Percentiles rank a stretch among this genome's conserved stretches.
Evolutionary conservation across 768 basidiomycete species (phyloP).

Genomic region (Amyloporia xantha): DNA sequence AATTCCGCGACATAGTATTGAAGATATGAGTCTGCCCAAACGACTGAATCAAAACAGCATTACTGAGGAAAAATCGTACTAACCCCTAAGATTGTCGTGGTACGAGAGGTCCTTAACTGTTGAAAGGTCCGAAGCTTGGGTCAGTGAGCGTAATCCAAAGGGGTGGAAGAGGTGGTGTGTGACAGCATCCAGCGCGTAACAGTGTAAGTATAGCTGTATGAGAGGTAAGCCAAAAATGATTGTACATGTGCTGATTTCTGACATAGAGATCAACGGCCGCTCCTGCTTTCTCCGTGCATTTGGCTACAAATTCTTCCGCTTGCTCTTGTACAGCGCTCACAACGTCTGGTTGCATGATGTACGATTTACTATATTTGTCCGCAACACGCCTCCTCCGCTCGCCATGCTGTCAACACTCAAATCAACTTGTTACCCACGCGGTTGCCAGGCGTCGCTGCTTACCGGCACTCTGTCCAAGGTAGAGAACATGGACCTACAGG

Average conservation of each 20-base stretch:
- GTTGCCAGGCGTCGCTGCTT: not conserved
- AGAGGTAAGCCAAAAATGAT: not conserved
- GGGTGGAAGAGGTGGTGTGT: slow-evolving; percentile 18
- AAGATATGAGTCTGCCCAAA: slow-evolving; percentile 8
- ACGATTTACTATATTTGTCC: slow-evolving; percentile 15
- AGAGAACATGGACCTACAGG: slow-evolving; percentile 17
- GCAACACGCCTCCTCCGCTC: slow-evolving; percentile 14
- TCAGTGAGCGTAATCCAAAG: slow-evolving; percentile 8
- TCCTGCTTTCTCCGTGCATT: slow-evolving; percentile 6
- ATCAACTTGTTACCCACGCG: no score
- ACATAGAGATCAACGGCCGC: slow-evolving; percentile 17
- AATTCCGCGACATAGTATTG: slow-evolving; percentile 10
- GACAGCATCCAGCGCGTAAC: slow-evolving; percentile 16
- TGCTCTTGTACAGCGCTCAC: slow-evolving; percentile 11
- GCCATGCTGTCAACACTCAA: no score
- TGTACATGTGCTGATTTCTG: not conserved
- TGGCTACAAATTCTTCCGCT: slow-evolving; percentile 9
- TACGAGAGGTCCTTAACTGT: slow-evolving; percentile 15
- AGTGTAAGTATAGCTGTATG: slow-evolving; percentile 10
- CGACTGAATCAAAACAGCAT: not conserved
- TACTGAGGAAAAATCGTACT: not conserved
- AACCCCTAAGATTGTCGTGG: slow-evolving; percentile 7
- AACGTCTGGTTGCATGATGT: slow-evolving; percentile 14
- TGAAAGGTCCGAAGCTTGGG: slow-evolving; percentile 6
- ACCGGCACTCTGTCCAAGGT: slow-evolving; percentile 9